phyloP scores from a whole-genome alignment of 83 land plant species.

The Picea abies region DNA sequence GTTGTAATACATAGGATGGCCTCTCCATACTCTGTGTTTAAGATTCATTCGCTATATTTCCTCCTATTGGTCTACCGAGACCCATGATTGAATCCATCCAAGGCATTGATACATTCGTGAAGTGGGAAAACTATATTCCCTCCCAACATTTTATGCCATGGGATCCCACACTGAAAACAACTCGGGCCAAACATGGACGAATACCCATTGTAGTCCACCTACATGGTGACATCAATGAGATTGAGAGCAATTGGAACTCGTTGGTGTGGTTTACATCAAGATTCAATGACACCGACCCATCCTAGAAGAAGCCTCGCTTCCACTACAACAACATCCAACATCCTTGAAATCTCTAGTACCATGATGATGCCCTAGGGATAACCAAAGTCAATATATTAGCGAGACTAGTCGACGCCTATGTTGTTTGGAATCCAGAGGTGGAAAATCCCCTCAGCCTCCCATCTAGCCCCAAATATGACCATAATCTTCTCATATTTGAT shows the following conservation, averaged over 20 bases:
- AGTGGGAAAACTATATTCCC: slow-evolving; percentile 70
- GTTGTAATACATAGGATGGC: no score
- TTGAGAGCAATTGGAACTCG: slow-evolving; percentile 24
- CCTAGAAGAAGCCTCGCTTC: slow-evolving; percentile 19
- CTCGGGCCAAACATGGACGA: slow-evolving; percentile 22
- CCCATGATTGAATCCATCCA: slow-evolving; percentile 23
- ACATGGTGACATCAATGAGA: slow-evolving; percentile 24
- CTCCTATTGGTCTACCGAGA: background rate
- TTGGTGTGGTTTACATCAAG: slow-evolving; percentile 23
- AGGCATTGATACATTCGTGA: slow-evolving; percentile 39
- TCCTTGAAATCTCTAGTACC: slow-evolving; percentile 32
- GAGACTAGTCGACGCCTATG: slow-evolving; percentile 32
- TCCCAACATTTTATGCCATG: slow-evolving; percentile 14
- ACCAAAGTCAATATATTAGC: slow-evolving; percentile 34
- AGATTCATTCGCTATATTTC: no score
- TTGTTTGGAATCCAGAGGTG: slow-evolving; percentile 12
- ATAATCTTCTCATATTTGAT: slow-evolving; percentile 56
- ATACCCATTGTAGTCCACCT: slow-evolving; percentile 28
- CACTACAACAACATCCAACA: slow-evolving; percentile 21
- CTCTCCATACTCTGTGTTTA: no score
- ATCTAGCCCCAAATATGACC: slow-evolving; percentile 44
- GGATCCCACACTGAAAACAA: slow-evolving; percentile 18
- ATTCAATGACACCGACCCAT: slow-evolving; percentile 22
- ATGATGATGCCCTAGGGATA: slow-evolving; percentile 30
- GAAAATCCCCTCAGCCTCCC: slow-evolving; percentile 19